Base-by-base conservation (phyloP, 208 protist genomes). In the Angomonas deanei region DNA sequence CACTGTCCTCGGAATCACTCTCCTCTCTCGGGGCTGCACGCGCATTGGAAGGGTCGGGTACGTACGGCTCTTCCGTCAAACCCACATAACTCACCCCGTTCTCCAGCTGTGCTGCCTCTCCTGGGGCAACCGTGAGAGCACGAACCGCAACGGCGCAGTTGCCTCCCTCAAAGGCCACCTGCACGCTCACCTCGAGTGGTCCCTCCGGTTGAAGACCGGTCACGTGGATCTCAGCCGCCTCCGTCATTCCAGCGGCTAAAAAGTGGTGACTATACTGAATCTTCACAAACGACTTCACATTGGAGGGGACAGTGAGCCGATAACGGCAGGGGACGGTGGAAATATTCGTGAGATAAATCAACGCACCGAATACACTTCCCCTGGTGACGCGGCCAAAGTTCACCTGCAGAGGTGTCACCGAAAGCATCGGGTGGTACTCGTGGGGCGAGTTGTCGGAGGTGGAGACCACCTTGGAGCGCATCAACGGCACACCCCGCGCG, bases 241-340 rank as follows among this genome's bases (percentile, higher is more conserved):
- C 76, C 31, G 84, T 88, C 33, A 94, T 77, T 30, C 88, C 88
- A 0, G 84, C 68, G 10, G 88, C 88, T 0, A 94, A 60, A 47
- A 94, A 92, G 4, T 85, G 82, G 33, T 74, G 82, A 1, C 78
- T 72, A 59, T 92, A 92, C 52, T 70, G 24, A 3, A 91, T 47
- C n/a, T 47, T 42, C 8, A 94, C 13, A 15, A 67, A 70, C 11
- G 31, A 39, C 31, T 79, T 76, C 33, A 55, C 33, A 26, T 61
- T 68, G 3, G 65, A 6, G 23, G 64, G 54, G n/a, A 76, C 33
- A 1, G 70, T 71, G 6, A 90, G 50, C 6, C 88, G 82, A 53
- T 91, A 92, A 48, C 88, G 88, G 53, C 88, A 94, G 6, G 88
- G 84, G 24, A 91, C 82, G 10, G 74, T 90, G 1, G 82, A 89